Conservation (phyloP, 257 asterid genomes). For the Thymus mandschuricus region DNA sequence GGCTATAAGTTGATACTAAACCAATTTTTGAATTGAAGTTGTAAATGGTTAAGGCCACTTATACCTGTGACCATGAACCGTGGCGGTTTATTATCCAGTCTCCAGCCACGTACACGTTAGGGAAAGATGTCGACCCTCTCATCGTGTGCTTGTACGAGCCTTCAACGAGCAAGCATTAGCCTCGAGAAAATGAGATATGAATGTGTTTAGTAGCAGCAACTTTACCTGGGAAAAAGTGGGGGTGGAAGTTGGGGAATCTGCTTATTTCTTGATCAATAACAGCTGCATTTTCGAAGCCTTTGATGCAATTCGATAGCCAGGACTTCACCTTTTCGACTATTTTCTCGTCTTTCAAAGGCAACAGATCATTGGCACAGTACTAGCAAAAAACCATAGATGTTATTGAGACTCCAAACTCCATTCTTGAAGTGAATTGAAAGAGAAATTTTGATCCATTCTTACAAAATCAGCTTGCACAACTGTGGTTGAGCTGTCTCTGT, state of each 20-base stretch:
- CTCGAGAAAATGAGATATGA: neutral
- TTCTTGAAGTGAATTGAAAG: neutral
- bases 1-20: neutral
- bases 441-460: constrained; percentile 25
- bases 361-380: constrained; percentile 58
- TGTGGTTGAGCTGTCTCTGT: constrained; percentile 45
- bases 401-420: constrained; percentile 7
- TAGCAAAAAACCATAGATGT: constrained; percentile 26
- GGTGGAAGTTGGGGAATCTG: constrained; percentile 56
- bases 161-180: constrained; percentile 13
- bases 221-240: constrained; percentile 69
- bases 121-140: constrained; percentile 61
- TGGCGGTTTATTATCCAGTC: constrained; percentile 63
- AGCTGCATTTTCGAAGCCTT: constrained; percentile 48
- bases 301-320: constrained; percentile 51
- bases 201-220: neutral
- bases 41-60: neutral
- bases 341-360: constrained; percentile 59
- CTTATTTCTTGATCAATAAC: constrained; percentile 63
- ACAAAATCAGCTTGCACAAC: constrained; percentile 60
- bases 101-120: constrained; percentile 65
- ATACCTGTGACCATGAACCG: constrained; percentile 69
- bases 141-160: constrained; percentile 73
- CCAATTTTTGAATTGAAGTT: no score
- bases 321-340: constrained; percentile 52